A percentile compares a stretch with the other conserved stretches of the same genome.
Evolutionary conservation across 495 filamentous ascomycete genomes (phyloP).

Genomic region (Penicillium mononematosum): DNA sequence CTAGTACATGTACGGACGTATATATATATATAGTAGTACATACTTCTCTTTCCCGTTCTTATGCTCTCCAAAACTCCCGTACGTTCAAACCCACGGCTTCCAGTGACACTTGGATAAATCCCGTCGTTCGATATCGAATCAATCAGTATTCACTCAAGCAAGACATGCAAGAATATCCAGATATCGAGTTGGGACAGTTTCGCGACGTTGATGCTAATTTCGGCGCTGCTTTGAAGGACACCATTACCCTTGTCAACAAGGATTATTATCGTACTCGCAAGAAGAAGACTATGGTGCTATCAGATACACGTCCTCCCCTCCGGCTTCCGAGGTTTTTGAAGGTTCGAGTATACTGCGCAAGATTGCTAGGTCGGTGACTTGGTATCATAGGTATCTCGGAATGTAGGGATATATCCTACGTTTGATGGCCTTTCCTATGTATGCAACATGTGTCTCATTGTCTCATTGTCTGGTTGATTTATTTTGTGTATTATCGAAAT

Average conservation of each 20-base stretch:
- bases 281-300: background rate
- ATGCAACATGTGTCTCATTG: background rate
- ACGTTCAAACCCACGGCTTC: background rate
- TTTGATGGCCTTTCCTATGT: background rate
- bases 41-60: background rate
- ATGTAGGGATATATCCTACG: background rate
- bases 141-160: background rate
- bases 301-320: background rate
- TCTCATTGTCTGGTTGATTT: background rate
- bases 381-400: background rate
- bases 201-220: background rate
- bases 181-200: background rate
- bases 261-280: too few species aligned
- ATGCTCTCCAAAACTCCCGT: background rate
- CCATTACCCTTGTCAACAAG: background rate
- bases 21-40: background rate
- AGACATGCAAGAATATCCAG: background rate
- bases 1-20: too few species aligned
- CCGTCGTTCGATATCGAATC: background rate
- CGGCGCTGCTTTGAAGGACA: background rate
- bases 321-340: background rate
- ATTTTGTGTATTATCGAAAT: background rate
- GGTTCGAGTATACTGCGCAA: background rate
- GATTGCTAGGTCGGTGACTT: background rate
- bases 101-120: background rate